Conservation (phyloP, 1,284 basidiomycete species). For the Cryptococcus amylolentus region DNA sequence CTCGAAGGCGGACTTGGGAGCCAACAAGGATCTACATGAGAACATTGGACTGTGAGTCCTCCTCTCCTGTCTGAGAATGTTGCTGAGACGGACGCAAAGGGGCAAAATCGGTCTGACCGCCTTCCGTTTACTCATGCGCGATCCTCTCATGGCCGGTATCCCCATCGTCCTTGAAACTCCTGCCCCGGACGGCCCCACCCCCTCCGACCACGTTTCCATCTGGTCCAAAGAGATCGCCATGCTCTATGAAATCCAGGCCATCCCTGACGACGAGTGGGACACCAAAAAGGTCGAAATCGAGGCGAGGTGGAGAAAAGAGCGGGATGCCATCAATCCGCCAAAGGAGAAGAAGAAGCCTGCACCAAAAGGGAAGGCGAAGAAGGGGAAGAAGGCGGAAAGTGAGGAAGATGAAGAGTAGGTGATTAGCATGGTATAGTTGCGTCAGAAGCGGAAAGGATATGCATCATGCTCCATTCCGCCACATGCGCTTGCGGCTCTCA, state of each 20-base stretch:
- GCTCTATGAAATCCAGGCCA: slow-evolving; percentile 45
- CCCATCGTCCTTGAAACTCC: slow-evolving; percentile 82
- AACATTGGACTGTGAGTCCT: slow-evolving; percentile 70
- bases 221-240: slow-evolving; percentile 69
- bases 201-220: slow-evolving; percentile 53
- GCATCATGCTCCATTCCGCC: background rate
- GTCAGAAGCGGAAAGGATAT: background rate
- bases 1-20: slow-evolving; percentile 63
- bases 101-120: slow-evolving; percentile 64
- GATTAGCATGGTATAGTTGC: background rate
- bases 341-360: slow-evolving; percentile 26
- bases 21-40: slow-evolving; percentile 73
- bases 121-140: slow-evolving; percentile 67
- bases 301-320: slow-evolving; percentile 33
- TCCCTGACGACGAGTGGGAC: slow-evolving; percentile 41
- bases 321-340: slow-evolving; percentile 40
- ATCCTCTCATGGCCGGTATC: slow-evolving; percentile 64
- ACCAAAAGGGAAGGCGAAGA: slow-evolving; percentile 23
- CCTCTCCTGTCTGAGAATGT: background rate
- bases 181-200: slow-evolving; percentile 44
- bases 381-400: slow-evolving; percentile 29
- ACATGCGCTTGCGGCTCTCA: no score
- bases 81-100: slow-evolving; percentile 42
- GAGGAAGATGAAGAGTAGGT: slow-evolving; percentile 6
- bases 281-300: slow-evolving; percentile 33